These are phyloP conservation scores for Helenozyma rhizophorensis DNA, from an alignment of 805 yeast genomes.

Conservation along the genomic window DNA sequence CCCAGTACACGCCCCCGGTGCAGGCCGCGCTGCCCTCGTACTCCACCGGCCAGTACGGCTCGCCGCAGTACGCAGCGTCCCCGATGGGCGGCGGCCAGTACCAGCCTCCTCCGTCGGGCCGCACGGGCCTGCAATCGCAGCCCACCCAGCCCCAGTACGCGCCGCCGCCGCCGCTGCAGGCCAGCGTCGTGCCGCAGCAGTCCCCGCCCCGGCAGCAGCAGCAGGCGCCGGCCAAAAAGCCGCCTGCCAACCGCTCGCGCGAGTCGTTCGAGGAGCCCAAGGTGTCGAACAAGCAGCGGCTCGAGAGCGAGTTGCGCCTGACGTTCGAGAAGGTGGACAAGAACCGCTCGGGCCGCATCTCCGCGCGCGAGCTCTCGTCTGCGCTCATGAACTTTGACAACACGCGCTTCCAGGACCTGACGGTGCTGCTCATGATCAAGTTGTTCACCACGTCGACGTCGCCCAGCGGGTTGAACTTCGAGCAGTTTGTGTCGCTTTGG, in stretches of 20 bases:
- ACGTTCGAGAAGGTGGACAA: slow-evolving; percentile 54
- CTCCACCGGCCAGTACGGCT: too few species aligned
- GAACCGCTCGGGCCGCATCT: slow-evolving; percentile 49
- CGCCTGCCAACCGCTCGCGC: slow-evolving; percentile 21
- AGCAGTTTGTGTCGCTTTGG: slow-evolving; percentile 67
- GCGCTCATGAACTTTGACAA: slow-evolving; percentile 64
- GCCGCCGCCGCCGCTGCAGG: slow-evolving; percentile 1
- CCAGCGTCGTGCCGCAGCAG: not conserved
- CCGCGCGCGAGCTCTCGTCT: slow-evolving; percentile 52
- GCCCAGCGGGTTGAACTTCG: slow-evolving; percentile 37
- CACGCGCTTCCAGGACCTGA: slow-evolving; percentile 55
- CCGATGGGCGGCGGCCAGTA: not conserved
- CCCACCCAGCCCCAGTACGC: slow-evolving; percentile 1
- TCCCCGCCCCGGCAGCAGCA: slow-evolving; percentile 1
- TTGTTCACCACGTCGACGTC: slow-evolving; percentile 44
- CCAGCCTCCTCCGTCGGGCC: not conserved
- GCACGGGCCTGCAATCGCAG: too few species aligned
- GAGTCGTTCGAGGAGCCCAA: slow-evolving; percentile 14
- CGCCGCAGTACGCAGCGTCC: not conserved
- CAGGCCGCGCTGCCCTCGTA: too few species aligned
- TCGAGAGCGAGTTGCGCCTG: slow-evolving; percentile 45
- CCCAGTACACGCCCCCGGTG: not conserved
- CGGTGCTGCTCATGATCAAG: slow-evolving; percentile 59
- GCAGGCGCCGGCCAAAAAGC: slow-evolving; percentile 11
- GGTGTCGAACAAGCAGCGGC: slow-evolving; percentile 32